Evolutionary conservation across 2,329 filamentous ascomycete species (phyloP), one percentile per base, ranked within the genome.

Genomic region (Leptographium wingfieldii): DNA sequence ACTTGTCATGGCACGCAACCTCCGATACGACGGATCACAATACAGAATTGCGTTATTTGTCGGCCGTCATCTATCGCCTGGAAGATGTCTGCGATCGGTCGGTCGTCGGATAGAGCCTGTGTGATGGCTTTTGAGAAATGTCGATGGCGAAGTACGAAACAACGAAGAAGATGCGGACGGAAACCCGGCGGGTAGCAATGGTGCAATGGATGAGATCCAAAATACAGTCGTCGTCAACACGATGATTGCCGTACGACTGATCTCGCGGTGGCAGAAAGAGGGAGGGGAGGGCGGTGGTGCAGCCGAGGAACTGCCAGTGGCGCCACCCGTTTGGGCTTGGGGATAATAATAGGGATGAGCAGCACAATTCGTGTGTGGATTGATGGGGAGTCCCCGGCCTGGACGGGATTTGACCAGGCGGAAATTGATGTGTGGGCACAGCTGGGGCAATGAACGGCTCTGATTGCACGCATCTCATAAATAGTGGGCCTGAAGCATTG

Each of bases 341-440:
- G 46, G 46, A 25, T 49, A 9, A 25, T 49, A 9, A 19, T 19
- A 12, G 16, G 25, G 25, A 52, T 31, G 27, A 31, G 12, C 7
- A 27, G 27, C 5, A 19, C 12, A 31, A 5, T 52, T 51, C 27
- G 12, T 22, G 12, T 22, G 48, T 27, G 48, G 22, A 51, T 27
- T 27, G 48, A 51, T 51, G 29, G 31, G 49, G 35, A 49, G 27
- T 29, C 40, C 33, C 9, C 48, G 27, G 55, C 43, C 27, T 49
- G 46, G 58, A 38, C 35, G 6, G 49, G 14, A 57, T 58, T 53
- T 38, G 48, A 29, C n/a, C 12, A 14, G 56, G 29, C 25, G 53
- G 53, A 57, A 62, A 62, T 58, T 59, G 58, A 56, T 53, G 49
- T 46, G 56, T 57, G 59, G 56, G 56, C 53, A 48, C 46, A 27